These are phyloP conservation scores for Populus simonii DNA, from an alignment of 345 rosid species.

Conservation along the genomic window DNA sequence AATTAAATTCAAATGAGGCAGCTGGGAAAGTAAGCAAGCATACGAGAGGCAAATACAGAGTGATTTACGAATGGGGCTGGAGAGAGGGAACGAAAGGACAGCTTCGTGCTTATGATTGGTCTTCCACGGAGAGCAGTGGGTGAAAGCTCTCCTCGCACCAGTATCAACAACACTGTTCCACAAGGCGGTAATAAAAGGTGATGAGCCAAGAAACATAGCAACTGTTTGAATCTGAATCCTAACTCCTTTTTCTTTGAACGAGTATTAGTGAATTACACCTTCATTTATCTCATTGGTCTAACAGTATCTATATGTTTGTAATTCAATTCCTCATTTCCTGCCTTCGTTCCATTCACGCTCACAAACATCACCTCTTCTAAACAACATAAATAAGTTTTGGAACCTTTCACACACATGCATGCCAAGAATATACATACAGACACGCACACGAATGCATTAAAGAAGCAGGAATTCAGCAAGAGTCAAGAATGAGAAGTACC, in stretches of 20 bases:
- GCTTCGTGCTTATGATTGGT: not conserved
- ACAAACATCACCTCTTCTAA: not conserved
- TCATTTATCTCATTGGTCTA: not conserved
- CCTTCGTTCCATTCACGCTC: no score
- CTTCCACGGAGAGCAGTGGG: not conserved
- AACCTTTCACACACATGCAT: no score
- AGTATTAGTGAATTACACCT: not conserved
- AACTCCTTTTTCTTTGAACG: no score
- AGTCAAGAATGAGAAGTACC: no score
- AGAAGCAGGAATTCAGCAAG: no score
- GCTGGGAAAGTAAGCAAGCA: not conserved
- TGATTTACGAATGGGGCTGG: not conserved
- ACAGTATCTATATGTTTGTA: not conserved
- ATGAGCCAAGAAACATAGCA: no score
- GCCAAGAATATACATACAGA: no score
- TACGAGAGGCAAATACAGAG: not conserved
- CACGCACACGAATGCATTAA: no score
- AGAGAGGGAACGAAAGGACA: not conserved
- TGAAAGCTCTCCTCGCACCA: not conserved
- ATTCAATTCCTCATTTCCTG: no score
- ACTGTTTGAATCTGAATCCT: no score
- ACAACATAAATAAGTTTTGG: no score
- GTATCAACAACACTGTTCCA: constrained; percentile 6
- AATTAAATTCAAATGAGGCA: not conserved
- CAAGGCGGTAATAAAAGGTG: not conserved